These are phyloP conservation scores for Neospermospora avenae DNA, from an alignment of 2,329 filamentous ascomycete species.

Conservation along the genomic window DNA sequence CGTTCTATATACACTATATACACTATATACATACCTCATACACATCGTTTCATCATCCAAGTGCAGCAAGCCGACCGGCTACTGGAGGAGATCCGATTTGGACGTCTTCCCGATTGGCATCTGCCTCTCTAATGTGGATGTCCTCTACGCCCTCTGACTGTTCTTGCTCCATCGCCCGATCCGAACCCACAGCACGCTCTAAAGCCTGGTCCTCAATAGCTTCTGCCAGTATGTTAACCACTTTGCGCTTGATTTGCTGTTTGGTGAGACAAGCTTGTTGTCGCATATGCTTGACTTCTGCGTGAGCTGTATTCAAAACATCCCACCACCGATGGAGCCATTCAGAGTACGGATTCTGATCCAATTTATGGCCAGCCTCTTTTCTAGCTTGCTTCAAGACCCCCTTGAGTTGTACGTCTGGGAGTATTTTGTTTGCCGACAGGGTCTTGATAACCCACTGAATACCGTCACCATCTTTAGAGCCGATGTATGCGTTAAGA, in stretches of 20 bases:
- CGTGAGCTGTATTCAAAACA: conserved; percentile 16
- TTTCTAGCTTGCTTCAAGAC: conserved; percentile 22
- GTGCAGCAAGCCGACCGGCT: neutral
- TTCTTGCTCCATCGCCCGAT: neutral
- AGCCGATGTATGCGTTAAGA: conserved; percentile 28
- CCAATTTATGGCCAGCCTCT: neutral
- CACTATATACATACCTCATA: neutral
- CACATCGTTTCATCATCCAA: neutral
- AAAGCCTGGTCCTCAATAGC: conserved; percentile 19
- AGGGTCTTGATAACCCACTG: conserved; percentile 29
- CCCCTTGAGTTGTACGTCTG: conserved; percentile 23
- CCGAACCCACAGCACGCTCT: neutral
- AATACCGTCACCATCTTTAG: conserved; percentile 27
- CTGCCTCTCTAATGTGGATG: neutral
- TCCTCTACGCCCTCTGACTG: neutral
- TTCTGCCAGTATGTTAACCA: conserved; percentile 28
- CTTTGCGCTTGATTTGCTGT: conserved; percentile 19
- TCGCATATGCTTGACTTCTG: conserved; percentile 16
- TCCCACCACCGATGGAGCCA: conserved; percentile 12
- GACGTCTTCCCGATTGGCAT: neutral
- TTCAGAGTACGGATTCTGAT: neutral
- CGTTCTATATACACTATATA: neutral
- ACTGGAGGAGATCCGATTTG: neutral
- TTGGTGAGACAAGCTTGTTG: conserved; percentile 5
- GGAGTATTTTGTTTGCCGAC: conserved; percentile 23